These are phyloP conservation scores for Cryptococcus sp. DNA, from an alignment of 1,284 basidiomycete genomes.

Conservation along the genomic window DNA sequence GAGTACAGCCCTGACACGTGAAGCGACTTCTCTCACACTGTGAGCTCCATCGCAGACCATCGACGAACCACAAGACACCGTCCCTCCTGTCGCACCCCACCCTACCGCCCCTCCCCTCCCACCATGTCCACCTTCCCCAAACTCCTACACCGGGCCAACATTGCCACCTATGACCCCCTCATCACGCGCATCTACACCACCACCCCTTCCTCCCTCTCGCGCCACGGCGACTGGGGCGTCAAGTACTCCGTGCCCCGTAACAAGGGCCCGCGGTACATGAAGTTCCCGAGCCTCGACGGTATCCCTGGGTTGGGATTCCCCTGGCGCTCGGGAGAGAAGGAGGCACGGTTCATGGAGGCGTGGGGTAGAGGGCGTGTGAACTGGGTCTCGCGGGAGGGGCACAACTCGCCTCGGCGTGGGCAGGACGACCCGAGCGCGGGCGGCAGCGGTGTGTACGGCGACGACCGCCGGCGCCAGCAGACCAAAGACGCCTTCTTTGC, in stretches of 20 bases:
- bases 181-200: constrained; percentile 49
- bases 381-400: constrained; percentile 20
- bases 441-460: not conserved
- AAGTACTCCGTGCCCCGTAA: constrained; percentile 40
- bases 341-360: constrained; percentile 44
- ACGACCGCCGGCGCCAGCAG: not conserved
- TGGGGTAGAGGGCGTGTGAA: constrained; percentile 42
- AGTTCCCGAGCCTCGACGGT: constrained; percentile 38
- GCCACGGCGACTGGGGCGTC: constrained; percentile 45
- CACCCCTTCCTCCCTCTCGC: constrained; percentile 29
- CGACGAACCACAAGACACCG: not conserved
- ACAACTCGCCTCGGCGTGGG: not conserved
- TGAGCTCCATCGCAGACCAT: not conserved
- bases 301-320: constrained; percentile 35
- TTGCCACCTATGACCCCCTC: constrained; percentile 45
- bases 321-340: constrained; percentile 44
- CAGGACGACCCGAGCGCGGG: not conserved
- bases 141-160: constrained; percentile 42
- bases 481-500: not conserved
- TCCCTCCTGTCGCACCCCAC: not conserved
- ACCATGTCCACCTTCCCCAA: constrained; percentile 33
- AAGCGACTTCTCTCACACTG: not conserved
- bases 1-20: not conserved
- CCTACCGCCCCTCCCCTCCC: not conserved
- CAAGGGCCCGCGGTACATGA: constrained; percentile 39